These are phyloP conservation scores for Cardiosporidium cionae DNA, from an alignment of 169 alveolate species.

Conservation along the genomic window DNA sequence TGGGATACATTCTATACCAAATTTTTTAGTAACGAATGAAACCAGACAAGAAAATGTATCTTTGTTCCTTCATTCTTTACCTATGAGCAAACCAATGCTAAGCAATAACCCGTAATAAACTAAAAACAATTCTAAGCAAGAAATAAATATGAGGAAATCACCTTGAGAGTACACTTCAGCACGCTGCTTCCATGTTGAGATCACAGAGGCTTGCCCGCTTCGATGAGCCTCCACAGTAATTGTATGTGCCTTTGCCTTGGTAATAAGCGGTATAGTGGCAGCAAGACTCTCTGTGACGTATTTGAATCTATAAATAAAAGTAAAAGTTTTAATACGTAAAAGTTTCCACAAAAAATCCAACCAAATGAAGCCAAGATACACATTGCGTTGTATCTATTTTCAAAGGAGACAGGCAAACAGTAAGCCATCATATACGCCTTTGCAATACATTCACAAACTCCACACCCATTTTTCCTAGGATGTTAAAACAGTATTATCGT, in stretches of 20 bases:
- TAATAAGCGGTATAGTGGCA: conserved; percentile 50
- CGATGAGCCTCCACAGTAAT: conserved; percentile 69
- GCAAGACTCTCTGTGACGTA: conserved; percentile 62
- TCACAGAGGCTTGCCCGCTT: conserved; percentile 56
- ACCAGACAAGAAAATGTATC: not conserved
- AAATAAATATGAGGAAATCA: not conserved
- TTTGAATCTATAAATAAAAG: conserved; percentile 35
- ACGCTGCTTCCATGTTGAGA: conserved; percentile 58
- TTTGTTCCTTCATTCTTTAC: not conserved
- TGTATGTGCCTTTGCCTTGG: conserved; percentile 61
- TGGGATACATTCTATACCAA: no score
- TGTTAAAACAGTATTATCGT: no score
- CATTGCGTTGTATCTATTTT: no score
- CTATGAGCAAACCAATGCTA: not conserved
- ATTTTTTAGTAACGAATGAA: no score
- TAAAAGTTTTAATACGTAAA: not conserved
- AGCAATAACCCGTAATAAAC: not conserved
- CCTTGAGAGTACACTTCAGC: conserved; percentile 35
- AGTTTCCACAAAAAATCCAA: no score
- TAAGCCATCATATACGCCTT: no score
- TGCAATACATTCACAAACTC: no score
- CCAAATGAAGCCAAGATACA: no score
- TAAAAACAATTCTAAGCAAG: not conserved
- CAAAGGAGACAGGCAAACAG: no score
- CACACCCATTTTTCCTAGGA: no score